phyloP scores from a whole-genome alignment of 305 asterid genomes.

The Petunia hybrid region DNA sequence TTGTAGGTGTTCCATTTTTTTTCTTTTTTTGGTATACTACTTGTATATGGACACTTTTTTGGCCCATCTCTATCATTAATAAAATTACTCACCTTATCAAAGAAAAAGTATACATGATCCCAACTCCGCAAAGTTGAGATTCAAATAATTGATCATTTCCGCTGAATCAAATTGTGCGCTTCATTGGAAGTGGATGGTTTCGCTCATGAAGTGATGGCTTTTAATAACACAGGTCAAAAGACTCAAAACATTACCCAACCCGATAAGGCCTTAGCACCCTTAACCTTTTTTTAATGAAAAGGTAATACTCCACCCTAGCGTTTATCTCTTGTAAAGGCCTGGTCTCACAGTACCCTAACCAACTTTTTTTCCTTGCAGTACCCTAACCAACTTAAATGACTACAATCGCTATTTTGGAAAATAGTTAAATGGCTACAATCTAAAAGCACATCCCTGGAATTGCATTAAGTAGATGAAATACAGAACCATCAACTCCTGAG shows the following conservation, averaged over 20 bases:
- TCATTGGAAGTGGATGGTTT: background rate
- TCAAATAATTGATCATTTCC: background rate
- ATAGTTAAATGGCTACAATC: background rate
- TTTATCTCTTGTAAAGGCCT: constrained; percentile 9
- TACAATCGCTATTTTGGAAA: too few species aligned
- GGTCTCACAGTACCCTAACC: background rate
- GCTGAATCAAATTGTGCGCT: background rate
- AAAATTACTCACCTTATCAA: too few species aligned
- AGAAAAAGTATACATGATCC: background rate
- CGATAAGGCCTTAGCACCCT: background rate
- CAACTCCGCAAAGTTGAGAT: background rate
- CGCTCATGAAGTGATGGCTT: background rate
- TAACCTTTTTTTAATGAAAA: background rate
- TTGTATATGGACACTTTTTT: too few species aligned
- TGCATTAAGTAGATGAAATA: background rate
- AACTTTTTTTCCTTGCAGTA: too few species aligned
- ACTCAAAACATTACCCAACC: background rate
- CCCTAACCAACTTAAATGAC: constrained; percentile 22
- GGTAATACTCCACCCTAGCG: background rate
- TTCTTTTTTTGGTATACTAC: too few species aligned
- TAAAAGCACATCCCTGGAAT: constrained; percentile 21
- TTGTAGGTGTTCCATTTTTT: too few species aligned
- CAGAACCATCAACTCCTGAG: background rate
- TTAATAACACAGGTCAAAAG: background rate
- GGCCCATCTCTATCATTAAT: too few species aligned